phyloP scores from a whole-genome alignment of 805 yeast species.

The Saturnispora sanitii region DNA sequence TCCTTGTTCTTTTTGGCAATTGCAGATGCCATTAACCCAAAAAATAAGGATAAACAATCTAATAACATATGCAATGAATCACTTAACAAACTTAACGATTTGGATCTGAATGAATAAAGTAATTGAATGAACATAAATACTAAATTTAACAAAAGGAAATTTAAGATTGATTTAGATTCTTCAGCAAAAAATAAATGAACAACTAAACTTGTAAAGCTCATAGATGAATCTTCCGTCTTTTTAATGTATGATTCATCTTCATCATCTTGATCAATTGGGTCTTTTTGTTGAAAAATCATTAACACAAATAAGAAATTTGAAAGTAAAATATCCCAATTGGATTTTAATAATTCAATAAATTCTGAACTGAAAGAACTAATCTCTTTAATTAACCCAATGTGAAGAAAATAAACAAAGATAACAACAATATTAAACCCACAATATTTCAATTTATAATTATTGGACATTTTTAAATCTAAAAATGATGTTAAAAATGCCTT shows the following conservation, averaged over 20 bases:
- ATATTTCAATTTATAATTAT: slow-evolving; percentile 20
- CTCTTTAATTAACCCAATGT: slow-evolving; percentile 4
- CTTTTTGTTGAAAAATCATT: slow-evolving; percentile 7
- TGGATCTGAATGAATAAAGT: slow-evolving; percentile 83
- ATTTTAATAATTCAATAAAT: background rate
- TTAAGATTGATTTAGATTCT: slow-evolving; percentile 83
- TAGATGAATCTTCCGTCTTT: background rate
- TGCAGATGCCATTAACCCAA: slow-evolving; percentile 81
- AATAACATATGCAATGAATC: slow-evolving; percentile 95
- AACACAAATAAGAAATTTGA: slow-evolving; percentile 10
- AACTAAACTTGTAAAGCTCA: slow-evolving; percentile 18
- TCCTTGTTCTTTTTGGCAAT: slow-evolving; percentile 24
- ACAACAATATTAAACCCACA: slow-evolving; percentile 13
- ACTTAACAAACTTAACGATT: slow-evolving; percentile 81
- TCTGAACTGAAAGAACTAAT: background rate
- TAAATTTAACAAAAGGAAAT: slow-evolving; percentile 74
- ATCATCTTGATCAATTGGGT: too few relatives aligned
- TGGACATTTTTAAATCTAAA: slow-evolving; percentile 19
- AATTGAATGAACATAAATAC: slow-evolving; percentile 93
- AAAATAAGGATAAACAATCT: slow-evolving; percentile 82
- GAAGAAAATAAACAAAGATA: slow-evolving; percentile 11
- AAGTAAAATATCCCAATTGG: slow-evolving; percentile 6
- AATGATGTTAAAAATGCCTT: slow-evolving; percentile 11
- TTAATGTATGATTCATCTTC: background rate
- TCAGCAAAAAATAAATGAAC: slow-evolving; percentile 35